phyloP scores from a whole-genome alignment of 2,329 filamentous ascomycete species.

The Cladophialophora exuberans region DNA sequence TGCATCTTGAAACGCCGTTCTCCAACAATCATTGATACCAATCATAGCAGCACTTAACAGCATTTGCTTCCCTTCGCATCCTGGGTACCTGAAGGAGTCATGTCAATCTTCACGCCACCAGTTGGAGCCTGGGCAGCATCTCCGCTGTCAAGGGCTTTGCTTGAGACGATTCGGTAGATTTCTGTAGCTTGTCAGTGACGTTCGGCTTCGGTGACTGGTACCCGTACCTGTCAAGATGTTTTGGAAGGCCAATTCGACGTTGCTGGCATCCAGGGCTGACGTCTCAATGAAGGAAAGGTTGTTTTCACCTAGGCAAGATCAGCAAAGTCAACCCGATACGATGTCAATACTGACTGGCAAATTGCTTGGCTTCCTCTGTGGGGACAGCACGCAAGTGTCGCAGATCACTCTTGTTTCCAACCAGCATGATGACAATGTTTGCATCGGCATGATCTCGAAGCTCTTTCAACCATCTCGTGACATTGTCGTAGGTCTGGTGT shows the following conservation, averaged over 20 bases:
- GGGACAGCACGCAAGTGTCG: conserved; percentile 95
- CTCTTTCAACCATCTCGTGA: conserved; percentile 98
- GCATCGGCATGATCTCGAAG: conserved; percentile 96
- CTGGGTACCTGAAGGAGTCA: conserved; percentile 82
- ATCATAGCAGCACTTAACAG: conserved; percentile 55
- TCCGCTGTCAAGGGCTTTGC: conserved; percentile 91
- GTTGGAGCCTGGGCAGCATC: conserved; percentile 79
- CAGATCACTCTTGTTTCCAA: conserved; percentile 99
- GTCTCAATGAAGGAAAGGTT: conserved; percentile 99
- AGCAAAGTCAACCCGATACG: conserved; percentile 11
- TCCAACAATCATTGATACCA: conserved; percentile 2
- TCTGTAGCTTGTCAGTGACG: conserved; percentile 51
- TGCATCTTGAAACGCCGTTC: conserved; percentile 24
- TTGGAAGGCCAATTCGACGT: conserved; percentile 98
- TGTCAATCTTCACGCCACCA: conserved; percentile 77
- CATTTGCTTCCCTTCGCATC: conserved; percentile 80
- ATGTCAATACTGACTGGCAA: conserved; percentile 72
- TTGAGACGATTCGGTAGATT: conserved; percentile 99
- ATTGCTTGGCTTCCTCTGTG: conserved; percentile 96
- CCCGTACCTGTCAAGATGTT: conserved; percentile 93
- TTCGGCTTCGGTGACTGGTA: conserved; percentile 21
- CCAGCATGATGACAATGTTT: conserved; percentile 99
- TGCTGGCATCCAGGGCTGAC: conserved; percentile 96
- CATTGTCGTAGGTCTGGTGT: conserved; percentile 98
- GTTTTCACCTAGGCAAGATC: conserved; percentile 74